Evolutionary conservation across 2,329 filamentous ascomycete genomes (phyloP), one percentile per base, ranked within the genome.

Genomic region (Aspergillus niger): DNA sequence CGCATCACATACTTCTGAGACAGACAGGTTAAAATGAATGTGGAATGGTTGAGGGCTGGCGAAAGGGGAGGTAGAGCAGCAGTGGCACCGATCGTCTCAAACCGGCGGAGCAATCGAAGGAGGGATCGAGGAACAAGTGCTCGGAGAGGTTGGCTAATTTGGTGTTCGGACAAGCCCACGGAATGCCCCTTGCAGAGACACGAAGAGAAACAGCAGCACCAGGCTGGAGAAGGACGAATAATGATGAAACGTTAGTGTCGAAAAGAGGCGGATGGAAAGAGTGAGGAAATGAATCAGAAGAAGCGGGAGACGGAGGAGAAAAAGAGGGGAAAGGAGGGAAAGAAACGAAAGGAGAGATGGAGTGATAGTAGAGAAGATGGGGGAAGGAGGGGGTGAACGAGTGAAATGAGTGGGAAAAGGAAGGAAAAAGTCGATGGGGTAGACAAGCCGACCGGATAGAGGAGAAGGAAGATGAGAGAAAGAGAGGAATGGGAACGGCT

Each of bases 141-240:
- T 52, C 39, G 47, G 55, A 59, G 59, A 65, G 62, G 60, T 41
- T 67, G 62, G 62, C 5, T 36, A 10, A 10, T 8, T 51, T 47
- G 47, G 28, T 57, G 53, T 64, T 49, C 28, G 55, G 54, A 41
- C 39, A 44, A 30, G 39, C 51, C 57, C 51, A 56, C 26, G 52
- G 48, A 36, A 32, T 20, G 28, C 59, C 62, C 59, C 65, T 62
- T 65, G 63, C 57, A 65, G 60, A 63, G 52, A 41, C 50, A 53
- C 38, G 54, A 54, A 60, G 32, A 65, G 65, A 71, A 67, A 63
- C 50, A 53, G 60, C 67, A 70, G 66, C 67, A 61, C 69, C 68
- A 67, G 70, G 70, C 70, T 67, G 68, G 61, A 63, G 60, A 62
- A 61, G 51, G 44, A 59, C 48, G 57, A 58, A 63, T 50, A 65